phyloP scores from a whole-genome alignment of 2,329 filamentous ascomycete species.

The Paraphoma chrysanthemicola region DNA sequence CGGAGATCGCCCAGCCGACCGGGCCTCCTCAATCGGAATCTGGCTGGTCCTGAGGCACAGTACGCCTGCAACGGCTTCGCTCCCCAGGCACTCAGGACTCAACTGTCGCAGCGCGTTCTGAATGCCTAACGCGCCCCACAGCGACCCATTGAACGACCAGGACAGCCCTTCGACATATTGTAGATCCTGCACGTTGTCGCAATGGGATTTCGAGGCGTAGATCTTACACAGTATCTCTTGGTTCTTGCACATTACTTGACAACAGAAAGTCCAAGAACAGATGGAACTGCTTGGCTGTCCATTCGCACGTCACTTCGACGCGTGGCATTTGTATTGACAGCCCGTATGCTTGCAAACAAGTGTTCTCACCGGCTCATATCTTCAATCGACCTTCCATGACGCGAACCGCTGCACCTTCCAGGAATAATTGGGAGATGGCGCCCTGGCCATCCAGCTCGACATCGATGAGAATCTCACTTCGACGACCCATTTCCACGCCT shows the following conservation, averaged over 20 bases:
- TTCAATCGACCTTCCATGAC: constrained; percentile 46
- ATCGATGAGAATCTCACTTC: constrained; percentile 57
- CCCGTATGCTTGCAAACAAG: background rate
- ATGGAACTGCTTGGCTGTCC: background rate
- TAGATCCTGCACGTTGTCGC: no score
- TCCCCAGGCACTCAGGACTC: background rate
- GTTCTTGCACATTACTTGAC: background rate
- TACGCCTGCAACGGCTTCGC: constrained; percentile 7
- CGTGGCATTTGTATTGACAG: background rate
- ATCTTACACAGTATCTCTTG: background rate
- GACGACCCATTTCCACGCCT: constrained; percentile 60
- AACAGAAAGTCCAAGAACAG: background rate
- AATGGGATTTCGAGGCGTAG: no score
- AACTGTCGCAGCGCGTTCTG: background rate
- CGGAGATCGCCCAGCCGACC: background rate
- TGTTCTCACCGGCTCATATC: constrained; percentile 15
- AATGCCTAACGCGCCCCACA: background rate
- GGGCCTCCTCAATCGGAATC: background rate
- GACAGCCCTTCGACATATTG: background rate
- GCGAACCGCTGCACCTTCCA: constrained; percentile 53
- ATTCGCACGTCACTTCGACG: background rate
- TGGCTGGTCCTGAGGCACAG: background rate
- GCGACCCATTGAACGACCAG: background rate
- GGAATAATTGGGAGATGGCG: constrained; percentile 50
- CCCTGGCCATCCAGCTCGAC: constrained; percentile 49